These are phyloP conservation scores for Cardiospermum halicacabum DNA, from an alignment of 345 rosid genomes.

Conservation along the genomic window DNA sequence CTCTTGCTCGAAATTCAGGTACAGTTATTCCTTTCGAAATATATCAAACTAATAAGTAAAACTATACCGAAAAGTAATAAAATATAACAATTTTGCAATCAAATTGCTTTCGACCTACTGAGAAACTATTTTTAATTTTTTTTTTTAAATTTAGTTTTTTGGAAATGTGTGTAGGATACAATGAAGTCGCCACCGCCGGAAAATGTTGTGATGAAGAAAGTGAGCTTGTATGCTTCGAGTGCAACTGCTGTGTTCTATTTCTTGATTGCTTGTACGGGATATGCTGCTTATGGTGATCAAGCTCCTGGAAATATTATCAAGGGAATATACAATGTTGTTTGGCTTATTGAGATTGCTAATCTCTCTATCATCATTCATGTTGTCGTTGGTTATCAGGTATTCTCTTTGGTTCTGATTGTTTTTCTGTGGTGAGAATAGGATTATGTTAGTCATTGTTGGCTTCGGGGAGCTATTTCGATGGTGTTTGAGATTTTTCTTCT, in stretches of 20 bases:
- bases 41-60: no score
- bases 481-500: no score
- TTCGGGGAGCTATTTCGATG: no score
- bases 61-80: no score
- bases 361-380: constrained; percentile 32
- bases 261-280: constrained; percentile 28
- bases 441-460: no score
- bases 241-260: constrained; percentile 31
- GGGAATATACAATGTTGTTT: constrained; percentile 29
- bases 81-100: no score
- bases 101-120: no score
- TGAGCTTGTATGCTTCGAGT: constrained; percentile 13
- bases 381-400: constrained; percentile 42
- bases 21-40: no score
- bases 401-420: not conserved
- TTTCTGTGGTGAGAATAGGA: no score
- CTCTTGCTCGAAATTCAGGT: constrained; percentile 31
- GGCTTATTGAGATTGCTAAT: constrained; percentile 43
- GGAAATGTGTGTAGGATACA: constrained; percentile 26
- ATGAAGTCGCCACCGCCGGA: constrained; percentile 36
- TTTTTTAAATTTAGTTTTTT: no score
- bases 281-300: constrained; percentile 39
- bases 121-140: no score
- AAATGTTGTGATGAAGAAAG: constrained; percentile 39
- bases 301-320: constrained; percentile 38